These are phyloP conservation scores for Orbilia brochopaga DNA, from an alignment of 2,329 filamentous ascomycete genomes.

Conservation along the genomic window DNA sequence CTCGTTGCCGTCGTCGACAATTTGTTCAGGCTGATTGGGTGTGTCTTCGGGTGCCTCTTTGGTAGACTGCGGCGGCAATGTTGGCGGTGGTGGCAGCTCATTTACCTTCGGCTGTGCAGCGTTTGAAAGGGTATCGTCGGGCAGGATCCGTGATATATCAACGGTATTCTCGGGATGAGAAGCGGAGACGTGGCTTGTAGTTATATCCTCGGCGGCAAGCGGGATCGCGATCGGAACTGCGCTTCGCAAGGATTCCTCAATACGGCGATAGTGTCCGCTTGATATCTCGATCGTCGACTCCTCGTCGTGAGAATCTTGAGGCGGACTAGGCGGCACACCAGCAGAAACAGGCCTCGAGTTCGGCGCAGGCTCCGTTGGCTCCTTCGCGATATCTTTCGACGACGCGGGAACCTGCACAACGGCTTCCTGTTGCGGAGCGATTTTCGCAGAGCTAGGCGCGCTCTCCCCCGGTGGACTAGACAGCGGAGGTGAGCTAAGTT, in stretches of 20 bases:
- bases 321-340: conserved; percentile 35
- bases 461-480: conserved; percentile 31
- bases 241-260: conserved; percentile 36
- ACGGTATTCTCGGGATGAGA: conserved; percentile 21
- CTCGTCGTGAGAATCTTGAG: conserved; percentile 28
- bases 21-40: not conserved
- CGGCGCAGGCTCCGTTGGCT: not conserved
- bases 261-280: conserved; percentile 27
- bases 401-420: conserved; percentile 37
- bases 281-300: conserved; percentile 42
- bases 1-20: not conserved
- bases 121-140: not conserved
- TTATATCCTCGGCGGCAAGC: conserved; percentile 11
- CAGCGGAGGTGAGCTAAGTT: conserved; percentile 42
- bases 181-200: conserved; percentile 28
- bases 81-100: not conserved
- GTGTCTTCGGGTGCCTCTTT: not conserved
- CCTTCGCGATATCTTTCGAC: conserved; percentile 11
- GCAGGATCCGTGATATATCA: not conserved
- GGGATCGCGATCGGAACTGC: conserved; percentile 20
- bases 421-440: conserved; percentile 9
- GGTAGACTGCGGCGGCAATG: not conserved
- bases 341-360: conserved; percentile 1
- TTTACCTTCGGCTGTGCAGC: not conserved
- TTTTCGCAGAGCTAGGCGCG: not conserved